Conservation (phyloP, 352 stramenopile genomes). For the Thalassiosira livingstoniorum region DNA sequence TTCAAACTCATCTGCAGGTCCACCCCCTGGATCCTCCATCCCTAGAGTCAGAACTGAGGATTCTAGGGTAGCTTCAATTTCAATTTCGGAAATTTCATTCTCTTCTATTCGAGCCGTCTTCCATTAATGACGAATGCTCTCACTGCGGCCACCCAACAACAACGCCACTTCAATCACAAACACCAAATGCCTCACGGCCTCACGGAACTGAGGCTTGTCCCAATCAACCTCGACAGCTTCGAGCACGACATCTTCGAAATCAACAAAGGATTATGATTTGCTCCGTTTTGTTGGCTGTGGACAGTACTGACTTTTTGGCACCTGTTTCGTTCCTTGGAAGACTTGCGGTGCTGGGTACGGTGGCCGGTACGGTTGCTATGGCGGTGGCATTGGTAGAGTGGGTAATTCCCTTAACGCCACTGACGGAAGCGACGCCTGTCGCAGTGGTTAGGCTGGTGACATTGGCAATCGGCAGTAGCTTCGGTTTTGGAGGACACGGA, state of each 20-base stretch:
- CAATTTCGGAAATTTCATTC: constrained; percentile 45
- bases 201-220: constrained; percentile 69
- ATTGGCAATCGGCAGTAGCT: too few relatives aligned
- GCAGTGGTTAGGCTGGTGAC: too few relatives aligned
- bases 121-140: constrained; percentile 56
- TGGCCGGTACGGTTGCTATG: too few relatives aligned
- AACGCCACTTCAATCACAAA: constrained; percentile 81
- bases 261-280: constrained; percentile 70
- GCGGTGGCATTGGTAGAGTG: constrained; percentile 24
- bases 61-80: constrained; percentile 60
- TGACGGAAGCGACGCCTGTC: too few relatives aligned
- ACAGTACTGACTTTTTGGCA: constrained; percentile 1
- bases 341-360: constrained; percentile 56
- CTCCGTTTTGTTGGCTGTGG: constrained; percentile 50
- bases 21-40: neutral
- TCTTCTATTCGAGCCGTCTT: too few relatives aligned
- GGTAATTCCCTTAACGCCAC: constrained; percentile 39
- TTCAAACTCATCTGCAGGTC: constrained; percentile 66
- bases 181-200: constrained; percentile 75
- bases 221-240: constrained; percentile 72
- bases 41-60: constrained; percentile 15
- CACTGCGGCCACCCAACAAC: constrained; percentile 63
- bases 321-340: constrained; percentile 40
- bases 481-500: too few relatives aligned
- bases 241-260: constrained; percentile 83